phyloP scores from a whole-genome alignment of 371 early-diverging fungal genomes.

The Mortierella sp. region DNA sequence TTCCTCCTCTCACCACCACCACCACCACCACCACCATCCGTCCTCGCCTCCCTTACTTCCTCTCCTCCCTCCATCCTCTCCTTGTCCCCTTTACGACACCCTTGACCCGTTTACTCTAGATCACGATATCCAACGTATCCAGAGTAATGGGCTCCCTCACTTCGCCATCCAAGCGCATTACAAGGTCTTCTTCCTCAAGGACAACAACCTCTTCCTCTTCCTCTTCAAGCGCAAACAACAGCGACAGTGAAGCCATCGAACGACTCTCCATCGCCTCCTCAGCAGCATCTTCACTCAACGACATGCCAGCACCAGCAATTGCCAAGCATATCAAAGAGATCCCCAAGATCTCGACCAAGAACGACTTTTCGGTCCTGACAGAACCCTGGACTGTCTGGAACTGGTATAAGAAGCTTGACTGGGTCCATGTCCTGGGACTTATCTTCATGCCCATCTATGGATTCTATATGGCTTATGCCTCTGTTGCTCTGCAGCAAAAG shows the following conservation, averaged over 20 bases:
- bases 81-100: not conserved
- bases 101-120: not conserved
- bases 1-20: not conserved
- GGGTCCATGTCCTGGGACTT: conserved; percentile 84
- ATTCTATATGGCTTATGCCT: conserved; percentile 81
- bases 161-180: conserved; percentile 12
- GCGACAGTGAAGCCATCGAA: conserved; percentile 25
- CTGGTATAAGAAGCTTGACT: conserved; percentile 77
- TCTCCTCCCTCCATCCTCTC: conserved; percentile 7
- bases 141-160: conserved; percentile 19
- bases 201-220: conserved; percentile 1
- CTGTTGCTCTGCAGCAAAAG: conserved; percentile 66
- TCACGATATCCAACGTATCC: not conserved
- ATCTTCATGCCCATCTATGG: conserved; percentile 83
- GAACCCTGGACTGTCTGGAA: conserved; percentile 60
- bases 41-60: not conserved
- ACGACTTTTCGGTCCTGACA: conserved; percentile 30
- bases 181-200: conserved; percentile 8
- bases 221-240: conserved; percentile 8
- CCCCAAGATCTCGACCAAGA: conserved; percentile 65
- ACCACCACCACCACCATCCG: not conserved
- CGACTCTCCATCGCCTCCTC: conserved; percentile 26
- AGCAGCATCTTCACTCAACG: conserved; percentile 17
- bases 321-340: conserved; percentile 49
- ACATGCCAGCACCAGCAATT: conserved; percentile 10